Evolutionary conservation across 768 basidiomycete genomes (phyloP), one percentile per base, ranked within the genome.

Genomic region (Boletales sp.): DNA sequence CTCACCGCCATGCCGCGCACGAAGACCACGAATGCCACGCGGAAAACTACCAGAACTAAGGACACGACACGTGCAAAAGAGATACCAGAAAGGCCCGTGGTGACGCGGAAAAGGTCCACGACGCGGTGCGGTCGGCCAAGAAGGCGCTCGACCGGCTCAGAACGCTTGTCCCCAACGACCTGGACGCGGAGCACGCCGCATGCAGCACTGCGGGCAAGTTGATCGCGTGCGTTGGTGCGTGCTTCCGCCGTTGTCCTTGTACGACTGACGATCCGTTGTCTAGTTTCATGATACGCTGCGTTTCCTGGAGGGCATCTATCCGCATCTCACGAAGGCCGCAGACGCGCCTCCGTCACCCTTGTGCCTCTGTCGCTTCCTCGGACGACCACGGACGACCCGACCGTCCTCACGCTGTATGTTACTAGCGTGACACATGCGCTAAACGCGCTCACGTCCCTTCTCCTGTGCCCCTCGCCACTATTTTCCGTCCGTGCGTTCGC

Each of bases 111-210:
- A 72, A 62, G 34, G 58, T 67, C 19, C 60, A 73, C 14, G 69
- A 72, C 8, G 63, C 69, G 9, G 57, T 48, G 15, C 48, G 30
- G 30, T 34, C 73, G 15, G 79, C 79, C 0, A 62, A 70, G 14
- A 72, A 70, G 44, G 73, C 79, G 45, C 62, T 91, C 8, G 51
- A 50, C 1, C 55, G 64, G 3, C 68, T 91, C 38, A 71, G 88
- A 43, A 61, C 59, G 29, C 45, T 78, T n/a, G 69, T 66, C 40
- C 69, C 76, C 0, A 72, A 69, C 3, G 77, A 79, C 54, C 14
- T 87, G 9, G 84, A 90, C 54, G 75, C 90, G 6, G 90, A 92
- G 67, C 75, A 84, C 34, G 87, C 86, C 2, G 89, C 85, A 1
- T 75, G 76, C 43, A 83, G 83, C 50, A 68, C 90, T 5, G 61